Conservation (phyloP, 2,329 filamentous ascomycete species). For the Stagonosporopsis chrysanthemi region DNA sequence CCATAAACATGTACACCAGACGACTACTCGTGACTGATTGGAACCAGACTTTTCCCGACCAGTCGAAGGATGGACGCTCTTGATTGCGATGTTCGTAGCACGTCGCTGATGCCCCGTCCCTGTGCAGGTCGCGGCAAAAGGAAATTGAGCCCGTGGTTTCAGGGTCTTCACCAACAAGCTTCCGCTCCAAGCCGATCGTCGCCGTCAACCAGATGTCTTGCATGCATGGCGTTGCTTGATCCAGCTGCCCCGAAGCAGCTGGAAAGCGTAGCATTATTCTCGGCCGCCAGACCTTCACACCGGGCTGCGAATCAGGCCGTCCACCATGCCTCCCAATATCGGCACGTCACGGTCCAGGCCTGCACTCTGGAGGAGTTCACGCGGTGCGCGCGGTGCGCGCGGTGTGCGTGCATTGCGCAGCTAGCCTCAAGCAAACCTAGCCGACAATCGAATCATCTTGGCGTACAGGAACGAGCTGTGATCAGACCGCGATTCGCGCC, state of each 20-base stretch:
- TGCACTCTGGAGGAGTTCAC: constrained; percentile 15
- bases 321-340: not conserved
- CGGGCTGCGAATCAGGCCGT: not conserved
- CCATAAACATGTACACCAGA: not conserved
- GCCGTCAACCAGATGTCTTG: constrained; percentile 20
- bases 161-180: constrained; percentile 35
- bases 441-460: constrained; percentile 18
- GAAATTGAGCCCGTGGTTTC: constrained; percentile 19
- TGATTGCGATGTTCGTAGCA: constrained; percentile 10
- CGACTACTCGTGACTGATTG: constrained; percentile 1
- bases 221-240: constrained; percentile 40
- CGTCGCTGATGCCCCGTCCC: not conserved
- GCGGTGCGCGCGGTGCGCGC: constrained; percentile 1
- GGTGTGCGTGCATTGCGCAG: constrained; percentile 10
- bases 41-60: not conserved
- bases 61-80: not conserved
- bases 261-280: not conserved
- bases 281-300: too few relatives aligned
- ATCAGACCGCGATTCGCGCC: constrained; percentile 19
- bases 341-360: constrained; percentile 14
- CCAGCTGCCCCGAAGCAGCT: not conserved
- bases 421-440: constrained; percentile 19
- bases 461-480: constrained; percentile 22
- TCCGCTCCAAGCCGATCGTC: constrained; percentile 26
- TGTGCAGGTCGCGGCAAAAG: constrained; percentile 1